A percentile compares a stretch with the other conserved stretches of the same genome.
Evolutionary conservation across 306 rosid genomes (phyloP).

Genomic region (Medicago ruthenica): DNA sequence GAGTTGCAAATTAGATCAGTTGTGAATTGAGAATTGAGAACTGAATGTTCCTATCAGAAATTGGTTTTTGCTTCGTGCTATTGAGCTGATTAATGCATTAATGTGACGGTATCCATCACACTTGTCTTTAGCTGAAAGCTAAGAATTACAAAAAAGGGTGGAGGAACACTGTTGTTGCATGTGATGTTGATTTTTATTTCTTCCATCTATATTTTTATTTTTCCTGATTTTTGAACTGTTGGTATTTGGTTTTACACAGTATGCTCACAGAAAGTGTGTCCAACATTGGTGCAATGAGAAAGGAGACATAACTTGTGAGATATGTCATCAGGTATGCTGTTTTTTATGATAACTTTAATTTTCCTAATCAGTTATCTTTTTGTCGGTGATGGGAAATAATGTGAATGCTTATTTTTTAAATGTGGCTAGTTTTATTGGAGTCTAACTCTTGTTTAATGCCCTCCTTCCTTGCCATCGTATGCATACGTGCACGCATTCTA

Average conservation of each 20-base stretch:
- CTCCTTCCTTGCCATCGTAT: background rate
- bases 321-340: conserved; percentile 89
- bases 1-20: background rate
- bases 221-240: conserved; percentile 29
- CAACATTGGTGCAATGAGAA: conserved; percentile 99
- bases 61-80: background rate
- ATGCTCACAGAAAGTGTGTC: conserved; percentile 96
- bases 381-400: background rate
- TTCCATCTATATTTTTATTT: conserved; percentile 23
- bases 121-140: background rate
- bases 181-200: conserved; percentile 24
- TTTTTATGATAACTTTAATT: conserved; percentile 6
- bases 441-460: background rate
- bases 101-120: background rate
- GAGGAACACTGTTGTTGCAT: background rate
- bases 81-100: conserved; percentile 17
- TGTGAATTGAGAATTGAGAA: conserved; percentile 6
- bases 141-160: background rate
- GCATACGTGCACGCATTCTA: background rate
- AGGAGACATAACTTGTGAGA: conserved; percentile 94
- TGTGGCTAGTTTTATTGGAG: conserved; percentile 15
- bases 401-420: conserved; percentile 4
- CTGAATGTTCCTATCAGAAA: conserved; percentile 3
- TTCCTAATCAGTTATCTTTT: background rate
- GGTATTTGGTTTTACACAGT: conserved; percentile 53